phyloP scores from a whole-genome alignment of 192 early-diverging fungal species.

The Umbelopsis sp. region DNA sequence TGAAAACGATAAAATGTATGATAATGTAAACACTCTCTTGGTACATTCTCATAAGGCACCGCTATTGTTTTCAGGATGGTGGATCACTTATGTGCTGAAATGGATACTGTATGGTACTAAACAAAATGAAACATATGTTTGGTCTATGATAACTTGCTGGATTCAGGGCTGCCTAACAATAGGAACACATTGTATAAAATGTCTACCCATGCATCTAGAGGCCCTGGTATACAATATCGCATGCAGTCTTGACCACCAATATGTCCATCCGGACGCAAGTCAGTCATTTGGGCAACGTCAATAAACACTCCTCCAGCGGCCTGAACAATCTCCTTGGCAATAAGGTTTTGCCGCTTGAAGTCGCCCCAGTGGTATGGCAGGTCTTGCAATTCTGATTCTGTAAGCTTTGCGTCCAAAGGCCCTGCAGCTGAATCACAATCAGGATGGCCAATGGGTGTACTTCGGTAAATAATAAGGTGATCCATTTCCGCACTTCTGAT shows the following conservation, averaged over 20 bases:
- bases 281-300: slow-evolving; percentile 47
- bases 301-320: slow-evolving; percentile 53
- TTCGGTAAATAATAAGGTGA: slow-evolving; percentile 51
- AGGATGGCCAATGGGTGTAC: slow-evolving; percentile 49
- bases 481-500: slow-evolving; percentile 40
- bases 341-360: slow-evolving; percentile 46
- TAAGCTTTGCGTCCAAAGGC: slow-evolving; percentile 38
- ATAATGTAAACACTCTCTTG: no score
- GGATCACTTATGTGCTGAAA: neutral
- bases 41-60: no score
- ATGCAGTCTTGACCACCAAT: slow-evolving; percentile 57
- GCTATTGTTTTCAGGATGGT: no score
- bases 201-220: slow-evolving; percentile 48
- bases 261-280: slow-evolving; percentile 52
- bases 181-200: slow-evolving; percentile 39
- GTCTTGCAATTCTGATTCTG: slow-evolving; percentile 31
- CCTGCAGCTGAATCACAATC: slow-evolving; percentile 43
- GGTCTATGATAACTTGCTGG: neutral
- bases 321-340: slow-evolving; percentile 52
- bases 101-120: neutral
- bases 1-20: no score
- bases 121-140: neutral
- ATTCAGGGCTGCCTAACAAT: neutral
- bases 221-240: slow-evolving; percentile 58
- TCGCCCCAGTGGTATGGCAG: slow-evolving; percentile 44